Base-by-base conservation (phyloP, 805 yeast species). In the Blastobotrys mokoenaii region DNA sequence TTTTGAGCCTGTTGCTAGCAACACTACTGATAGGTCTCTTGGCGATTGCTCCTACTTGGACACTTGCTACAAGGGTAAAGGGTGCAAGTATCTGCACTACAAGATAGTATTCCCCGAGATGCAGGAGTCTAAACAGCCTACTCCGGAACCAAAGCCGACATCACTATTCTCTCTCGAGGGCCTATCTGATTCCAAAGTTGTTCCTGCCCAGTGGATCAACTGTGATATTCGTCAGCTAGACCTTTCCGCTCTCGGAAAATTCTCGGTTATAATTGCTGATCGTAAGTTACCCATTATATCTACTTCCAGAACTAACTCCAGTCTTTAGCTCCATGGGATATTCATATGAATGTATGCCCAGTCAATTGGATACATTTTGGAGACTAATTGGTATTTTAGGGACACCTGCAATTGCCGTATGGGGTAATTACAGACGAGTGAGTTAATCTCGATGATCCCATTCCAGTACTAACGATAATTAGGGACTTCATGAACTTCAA, bases 11-110 rank as follows among this genome's bases (percentile, higher is more conserved):
- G 48, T 61, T 9, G 37, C 59, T 8, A 47, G 52, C 32, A 46
- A 61, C 12, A 80, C 76, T 46, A 87, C 96, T 0, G 97, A 90
- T 55, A 45, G 65, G 1, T 65, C 71, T 14, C 61, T 86, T 6
- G 97, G 96, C 1, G 97, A 89, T 62, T 89, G 97, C 60, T 88
- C 96, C 8, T 89, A 89, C 59, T 70, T 89, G 48, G 97, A 89
- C 59, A 88, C 97, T 0, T 89, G 97, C 59, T 96, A 85, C 65
- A 87, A 87, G 63, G 73, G 85, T 60, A 77, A 76, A 48, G 69
- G 78, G 8, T 89, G 97, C 62, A 70, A 93, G 18, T 89, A 84
- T 59, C 70, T 86, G 32, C 97, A 89, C 63, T 89, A 89, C 59
- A 40, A 41, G 41, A 62, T 44, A 30, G 58, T 45, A 30, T 51